Evolutionary conservation across 495 filamentous ascomycete genomes (phyloP).

Genomic region (Talaromyces ruber): DNA sequence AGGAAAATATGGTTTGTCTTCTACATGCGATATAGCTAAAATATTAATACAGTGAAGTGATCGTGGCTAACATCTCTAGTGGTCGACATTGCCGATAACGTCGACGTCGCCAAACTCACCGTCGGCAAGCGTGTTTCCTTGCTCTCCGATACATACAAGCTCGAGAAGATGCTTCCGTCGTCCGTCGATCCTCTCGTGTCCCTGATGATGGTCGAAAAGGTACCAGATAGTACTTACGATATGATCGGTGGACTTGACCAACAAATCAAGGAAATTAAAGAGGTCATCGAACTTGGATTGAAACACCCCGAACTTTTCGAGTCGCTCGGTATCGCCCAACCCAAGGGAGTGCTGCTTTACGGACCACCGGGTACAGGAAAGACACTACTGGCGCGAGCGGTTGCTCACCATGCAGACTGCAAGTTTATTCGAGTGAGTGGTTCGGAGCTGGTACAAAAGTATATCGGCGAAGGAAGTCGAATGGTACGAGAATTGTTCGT

Average conservation of each 20-base stretch:
- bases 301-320: constrained; percentile 99
- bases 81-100: constrained; percentile 89
- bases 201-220: constrained; percentile 99
- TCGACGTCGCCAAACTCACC: constrained; percentile 92
- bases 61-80: constrained; percentile 43
- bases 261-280: constrained; percentile 99
- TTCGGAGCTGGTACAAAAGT: constrained; percentile 96
- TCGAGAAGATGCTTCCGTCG: constrained; percentile 95
- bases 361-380: constrained; percentile 96
- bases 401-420: constrained; percentile 96
- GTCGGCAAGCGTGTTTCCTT: constrained; percentile 96
- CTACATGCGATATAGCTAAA: not conserved
- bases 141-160: constrained; percentile 91
- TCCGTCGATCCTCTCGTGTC: constrained; percentile 97
- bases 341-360: constrained; percentile 95
- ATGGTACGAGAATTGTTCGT: constrained; percentile 99
- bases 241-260: constrained; percentile 99
- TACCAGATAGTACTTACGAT: constrained; percentile 98
- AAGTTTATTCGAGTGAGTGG: constrained; percentile 97
- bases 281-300: constrained; percentile 96
- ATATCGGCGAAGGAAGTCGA: constrained; percentile 94
- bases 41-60: too few species aligned
- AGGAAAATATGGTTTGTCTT: constrained; percentile 89
- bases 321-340: constrained; percentile 95
- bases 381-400: constrained; percentile 88